Evolutionary conservation across 345 rosid species (phyloP).

Genomic region (Iberis pinnata): DNA sequence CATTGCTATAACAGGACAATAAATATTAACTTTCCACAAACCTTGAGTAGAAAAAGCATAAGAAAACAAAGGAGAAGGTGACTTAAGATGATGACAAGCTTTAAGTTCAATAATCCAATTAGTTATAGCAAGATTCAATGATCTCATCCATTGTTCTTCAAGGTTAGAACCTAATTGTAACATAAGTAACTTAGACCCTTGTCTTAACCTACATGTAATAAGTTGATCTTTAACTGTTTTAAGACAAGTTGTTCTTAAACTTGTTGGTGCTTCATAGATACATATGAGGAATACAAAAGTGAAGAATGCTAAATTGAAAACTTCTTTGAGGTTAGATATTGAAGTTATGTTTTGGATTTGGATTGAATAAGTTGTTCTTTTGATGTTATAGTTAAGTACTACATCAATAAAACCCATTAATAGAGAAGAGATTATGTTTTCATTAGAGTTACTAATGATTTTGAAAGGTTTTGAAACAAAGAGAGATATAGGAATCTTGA

Average conservation of each 20-base stretch:
- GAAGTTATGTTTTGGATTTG: slow-evolving; percentile 39
- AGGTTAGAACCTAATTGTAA: slow-evolving; percentile 59
- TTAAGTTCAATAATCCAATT: slow-evolving; percentile 63
- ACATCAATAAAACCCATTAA: slow-evolving; percentile 49
- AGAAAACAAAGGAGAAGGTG: slow-evolving; percentile 73
- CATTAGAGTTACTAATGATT: slow-evolving; percentile 29
- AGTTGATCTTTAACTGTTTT: slow-evolving; percentile 47
- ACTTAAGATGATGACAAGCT: slow-evolving; percentile 35
- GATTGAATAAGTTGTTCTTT: slow-evolving; percentile 28
- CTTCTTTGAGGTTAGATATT: slow-evolving; percentile 36
- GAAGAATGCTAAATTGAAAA: slow-evolving; percentile 60
- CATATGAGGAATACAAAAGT: slow-evolving; percentile 57
- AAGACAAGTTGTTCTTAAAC: slow-evolving; percentile 51
- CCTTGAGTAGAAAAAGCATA: slow-evolving; percentile 56
- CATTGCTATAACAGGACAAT: slow-evolving; percentile 84
- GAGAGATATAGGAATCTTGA: slow-evolving; percentile 44
- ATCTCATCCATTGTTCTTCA: slow-evolving; percentile 86
- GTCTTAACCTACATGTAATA: slow-evolving; percentile 34
- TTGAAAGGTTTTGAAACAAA: slow-evolving; percentile 58
- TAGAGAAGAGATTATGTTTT: slow-evolving; percentile 37
- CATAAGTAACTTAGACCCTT: slow-evolving; percentile 60
- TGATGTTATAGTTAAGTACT: slow-evolving; percentile 48
- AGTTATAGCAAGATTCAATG: slow-evolving; percentile 73
- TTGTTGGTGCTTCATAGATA: slow-evolving; percentile 71
- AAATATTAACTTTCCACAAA: slow-evolving; percentile 76